Evolutionary conservation across 352 stramenopile species (phyloP), one percentile per base, ranked within the genome.

Genomic region (Globisporangium middletonii): DNA sequence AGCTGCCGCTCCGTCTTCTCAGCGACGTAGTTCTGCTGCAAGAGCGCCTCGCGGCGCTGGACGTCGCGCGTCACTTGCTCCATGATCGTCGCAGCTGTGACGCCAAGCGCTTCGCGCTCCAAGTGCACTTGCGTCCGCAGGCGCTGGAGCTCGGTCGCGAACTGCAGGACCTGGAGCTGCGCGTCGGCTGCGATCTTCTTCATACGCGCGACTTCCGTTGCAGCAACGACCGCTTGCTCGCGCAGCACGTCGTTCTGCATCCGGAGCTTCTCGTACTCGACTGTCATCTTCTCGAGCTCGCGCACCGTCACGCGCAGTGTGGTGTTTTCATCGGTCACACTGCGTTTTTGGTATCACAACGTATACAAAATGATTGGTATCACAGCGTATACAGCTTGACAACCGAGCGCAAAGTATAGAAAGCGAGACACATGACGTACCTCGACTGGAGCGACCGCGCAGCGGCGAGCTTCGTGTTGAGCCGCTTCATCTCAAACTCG

Each of bases 1-100:
- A 71, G 61, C 57, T 90, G 73, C 3, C 83, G 72, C 71, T 94
- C 83, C 7, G 64, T 74, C 66, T 89, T 92, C 64, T 95, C 83
- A 1, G 71, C 73, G 30, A 88, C 30, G 47, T 91, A 85, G 16
- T 71, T 77, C 35, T 77, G 68, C 57, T 91, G 85, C 38, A 95
- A 56, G 15, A 83, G 65, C 11, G 73, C 51, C 50, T 94, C 81
- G 1, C 85, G 71, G n/a, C 64, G 57, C 0, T 64, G 59, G 2
- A 86, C 70, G 41, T 83, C 68, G 8, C 69, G 47, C 9, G 84
- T 55, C 2, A 91, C 55, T 28, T 64, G 58, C 13, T 68, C n/a
- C 63, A 90, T 65, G 9, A 68, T 61, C 19, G 84, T 59, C 16
- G 79, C 62, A 5, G 81, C 59, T 2, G 71, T 71, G n/a, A 63